Evolutionary conservation across 495 filamentous ascomycete genomes (phyloP).

Genomic region (Hypomontagnella monticulosa): DNA sequence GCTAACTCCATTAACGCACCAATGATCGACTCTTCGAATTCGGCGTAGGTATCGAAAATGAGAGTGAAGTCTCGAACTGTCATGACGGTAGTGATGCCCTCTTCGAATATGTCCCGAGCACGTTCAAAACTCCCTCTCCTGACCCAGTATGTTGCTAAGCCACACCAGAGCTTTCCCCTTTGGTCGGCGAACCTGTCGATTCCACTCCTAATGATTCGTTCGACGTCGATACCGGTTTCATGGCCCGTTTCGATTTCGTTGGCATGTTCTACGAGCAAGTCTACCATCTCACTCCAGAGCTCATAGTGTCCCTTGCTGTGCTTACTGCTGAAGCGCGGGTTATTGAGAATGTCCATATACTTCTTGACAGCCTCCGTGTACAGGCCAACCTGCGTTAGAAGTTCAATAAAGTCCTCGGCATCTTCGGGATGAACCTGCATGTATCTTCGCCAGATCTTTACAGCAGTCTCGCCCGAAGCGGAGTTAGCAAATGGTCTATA

Average conservation of each 20-base stretch:
- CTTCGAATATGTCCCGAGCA: conserved; percentile 93
- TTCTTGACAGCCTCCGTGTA: conserved; percentile 93
- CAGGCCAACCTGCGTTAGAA: conserved; percentile 80
- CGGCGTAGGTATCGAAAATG: conserved; percentile 94
- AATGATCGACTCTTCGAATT: conserved; percentile 97
- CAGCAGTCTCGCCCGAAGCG: conserved; percentile 87
- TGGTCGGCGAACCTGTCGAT: conserved; percentile 94
- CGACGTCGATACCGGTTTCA: conserved; percentile 85
- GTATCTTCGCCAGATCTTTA: conserved; percentile 94
- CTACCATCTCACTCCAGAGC: conserved; percentile 98
- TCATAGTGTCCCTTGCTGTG: conserved; percentile 94
- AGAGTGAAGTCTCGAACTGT: conserved; percentile 98
- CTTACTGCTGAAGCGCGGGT: conserved; percentile 90
- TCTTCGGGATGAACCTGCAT: conserved; percentile 99
- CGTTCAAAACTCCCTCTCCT: conserved; percentile 88
- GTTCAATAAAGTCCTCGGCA: conserved; percentile 91
- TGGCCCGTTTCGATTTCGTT: conserved; percentile 83
- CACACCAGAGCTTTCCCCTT: conserved; percentile 95
- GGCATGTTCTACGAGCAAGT: conserved; percentile 90
- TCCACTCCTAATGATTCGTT: conserved; percentile 91
- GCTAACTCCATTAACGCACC: conserved; percentile 89
- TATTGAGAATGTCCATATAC: conserved; percentile 94
- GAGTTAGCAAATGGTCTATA: conserved; percentile 94
- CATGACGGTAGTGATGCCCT: conserved; percentile 98
- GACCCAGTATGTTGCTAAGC: conserved; percentile 96